These are phyloP conservation scores for Senna tora DNA, from an alignment of 306 rosid genomes.

Conservation along the genomic window DNA sequence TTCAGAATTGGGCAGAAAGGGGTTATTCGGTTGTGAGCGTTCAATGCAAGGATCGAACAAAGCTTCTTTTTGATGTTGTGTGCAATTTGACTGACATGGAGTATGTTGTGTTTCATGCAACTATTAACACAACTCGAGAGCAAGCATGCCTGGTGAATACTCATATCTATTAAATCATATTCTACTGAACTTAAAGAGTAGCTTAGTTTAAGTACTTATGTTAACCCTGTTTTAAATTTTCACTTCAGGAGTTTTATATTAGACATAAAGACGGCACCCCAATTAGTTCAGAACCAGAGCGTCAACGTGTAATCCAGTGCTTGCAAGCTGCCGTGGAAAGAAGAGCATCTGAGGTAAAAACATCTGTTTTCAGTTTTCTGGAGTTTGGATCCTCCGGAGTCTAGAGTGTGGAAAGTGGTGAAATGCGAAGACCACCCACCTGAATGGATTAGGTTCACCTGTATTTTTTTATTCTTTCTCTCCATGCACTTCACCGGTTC, in stretches of 20 bases:
- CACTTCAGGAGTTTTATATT: slow-evolving; percentile 80
- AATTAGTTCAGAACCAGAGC: slow-evolving; percentile 89
- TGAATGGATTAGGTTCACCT: no score
- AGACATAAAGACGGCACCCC: slow-evolving; percentile 90
- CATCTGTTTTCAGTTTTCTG: no score
- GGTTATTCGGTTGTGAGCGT: slow-evolving; percentile 83
- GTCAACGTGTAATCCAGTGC: slow-evolving; percentile 87
- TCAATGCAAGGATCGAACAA: slow-evolving; percentile 81
- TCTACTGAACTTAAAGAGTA: not conserved
- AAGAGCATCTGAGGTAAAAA: slow-evolving; percentile 76
- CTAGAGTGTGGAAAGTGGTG: no score
- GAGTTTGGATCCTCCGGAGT: no score
- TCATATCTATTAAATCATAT: not conserved
- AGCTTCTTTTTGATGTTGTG: slow-evolving; percentile 82
- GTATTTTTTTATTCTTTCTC: no score
- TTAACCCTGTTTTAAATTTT: slow-evolving; percentile 10
- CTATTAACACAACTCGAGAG: slow-evolving; percentile 60
- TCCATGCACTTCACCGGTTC: no score
- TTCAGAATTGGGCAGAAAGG: slow-evolving; percentile 86
- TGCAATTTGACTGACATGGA: slow-evolving; percentile 95
- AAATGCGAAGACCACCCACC: no score
- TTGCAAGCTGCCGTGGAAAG: slow-evolving; percentile 83
- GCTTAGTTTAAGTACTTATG: slow-evolving; percentile 13
- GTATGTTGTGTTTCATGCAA: slow-evolving; percentile 89
- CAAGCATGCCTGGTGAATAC: slow-evolving; percentile 65